These are phyloP conservation scores for Peronospora destructor DNA, from an alignment of 352 stramenopile genomes.

Conservation along the genomic window DNA sequence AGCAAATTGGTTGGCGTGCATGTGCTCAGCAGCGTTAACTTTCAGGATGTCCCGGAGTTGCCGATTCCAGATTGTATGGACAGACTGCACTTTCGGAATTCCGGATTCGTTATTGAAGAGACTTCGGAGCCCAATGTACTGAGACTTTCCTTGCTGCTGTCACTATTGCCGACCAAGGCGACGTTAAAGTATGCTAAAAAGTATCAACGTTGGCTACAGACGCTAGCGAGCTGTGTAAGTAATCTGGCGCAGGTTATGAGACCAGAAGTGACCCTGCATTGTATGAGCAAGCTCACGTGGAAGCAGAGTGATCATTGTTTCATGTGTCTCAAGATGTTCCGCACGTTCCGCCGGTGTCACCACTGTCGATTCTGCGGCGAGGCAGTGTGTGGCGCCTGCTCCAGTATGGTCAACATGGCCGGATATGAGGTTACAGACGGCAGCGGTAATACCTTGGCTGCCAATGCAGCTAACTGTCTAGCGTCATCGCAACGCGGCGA, in stretches of 20 bases:
- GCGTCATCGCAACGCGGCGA: slow-evolving; percentile 11
- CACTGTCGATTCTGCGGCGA: slow-evolving; percentile 72
- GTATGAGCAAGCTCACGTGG: slow-evolving; percentile 40
- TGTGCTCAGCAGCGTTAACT: slow-evolving; percentile 34
- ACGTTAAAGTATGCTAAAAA: slow-evolving; percentile 29
- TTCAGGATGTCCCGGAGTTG: slow-evolving; percentile 34
- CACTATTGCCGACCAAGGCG: slow-evolving; percentile 38
- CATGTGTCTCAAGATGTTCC: slow-evolving; percentile 65
- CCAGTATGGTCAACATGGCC: slow-evolving; percentile 42
- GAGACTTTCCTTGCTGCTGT: slow-evolving; percentile 36
- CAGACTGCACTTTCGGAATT: slow-evolving; percentile 35
- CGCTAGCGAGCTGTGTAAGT: slow-evolving; percentile 28
- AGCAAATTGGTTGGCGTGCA: slow-evolving; percentile 34
- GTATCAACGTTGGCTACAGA: slow-evolving; percentile 33
- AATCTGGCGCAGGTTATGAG: slow-evolving; percentile 25
- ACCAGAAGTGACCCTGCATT: slow-evolving; percentile 29
- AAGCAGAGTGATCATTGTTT: slow-evolving; percentile 60
- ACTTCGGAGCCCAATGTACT: slow-evolving; percentile 30
- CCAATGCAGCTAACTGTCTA: slow-evolving; percentile 8
- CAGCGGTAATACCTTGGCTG: slow-evolving; percentile 18
- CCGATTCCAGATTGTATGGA: slow-evolving; percentile 28
- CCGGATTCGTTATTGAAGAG: slow-evolving; percentile 57
- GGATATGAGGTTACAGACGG: slow-evolving; percentile 33
- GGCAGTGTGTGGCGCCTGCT: slow-evolving; percentile 59
- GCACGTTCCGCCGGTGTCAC: slow-evolving; percentile 61